phyloP scores from a whole-genome alignment of 2,329 filamentous ascomycete species.

The Diaporthe humulicola region DNA sequence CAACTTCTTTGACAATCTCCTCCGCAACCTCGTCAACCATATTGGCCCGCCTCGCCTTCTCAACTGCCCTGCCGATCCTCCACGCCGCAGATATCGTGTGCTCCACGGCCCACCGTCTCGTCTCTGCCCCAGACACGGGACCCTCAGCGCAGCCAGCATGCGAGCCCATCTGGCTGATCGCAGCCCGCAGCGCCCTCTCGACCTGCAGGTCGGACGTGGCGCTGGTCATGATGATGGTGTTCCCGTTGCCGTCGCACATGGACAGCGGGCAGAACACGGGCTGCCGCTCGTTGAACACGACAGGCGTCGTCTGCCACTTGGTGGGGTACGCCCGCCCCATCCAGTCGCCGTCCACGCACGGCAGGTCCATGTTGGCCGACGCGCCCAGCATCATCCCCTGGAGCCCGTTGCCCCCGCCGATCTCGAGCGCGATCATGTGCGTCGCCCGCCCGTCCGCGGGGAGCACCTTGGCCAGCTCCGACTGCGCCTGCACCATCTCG shows the following conservation, averaged over 20 bases:
- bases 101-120: conserved; percentile 64
- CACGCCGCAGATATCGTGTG: conserved; percentile 67
- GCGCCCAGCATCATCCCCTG: conserved; percentile 70
- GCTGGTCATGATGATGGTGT: conserved; percentile 63
- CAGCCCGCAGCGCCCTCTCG: conserved; percentile 64
- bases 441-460: conserved; percentile 56
- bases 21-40: conserved; percentile 68
- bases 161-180: conserved; percentile 68
- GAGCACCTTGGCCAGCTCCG: conserved; percentile 66
- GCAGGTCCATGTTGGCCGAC: conserved; percentile 63
- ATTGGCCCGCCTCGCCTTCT: conserved; percentile 61
- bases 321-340: conserved; percentile 67
- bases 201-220: conserved; percentile 60
- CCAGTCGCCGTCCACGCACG: conserved; percentile 63
- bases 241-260: conserved; percentile 66
- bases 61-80: conserved; percentile 73
- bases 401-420: conserved; percentile 76
- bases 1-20: conserved; percentile 69
- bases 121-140: conserved; percentile 63
- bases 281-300: conserved; percentile 62
- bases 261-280: conserved; percentile 60
- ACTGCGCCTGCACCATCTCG: conserved; percentile 65
- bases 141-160: conserved; percentile 62
- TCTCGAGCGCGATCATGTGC: conserved; percentile 73
- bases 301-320: conserved; percentile 68